phyloP scores from a whole-genome alignment of 2,329 filamentous ascomycete genomes.

The Teratosphaeria viscida region DNA sequence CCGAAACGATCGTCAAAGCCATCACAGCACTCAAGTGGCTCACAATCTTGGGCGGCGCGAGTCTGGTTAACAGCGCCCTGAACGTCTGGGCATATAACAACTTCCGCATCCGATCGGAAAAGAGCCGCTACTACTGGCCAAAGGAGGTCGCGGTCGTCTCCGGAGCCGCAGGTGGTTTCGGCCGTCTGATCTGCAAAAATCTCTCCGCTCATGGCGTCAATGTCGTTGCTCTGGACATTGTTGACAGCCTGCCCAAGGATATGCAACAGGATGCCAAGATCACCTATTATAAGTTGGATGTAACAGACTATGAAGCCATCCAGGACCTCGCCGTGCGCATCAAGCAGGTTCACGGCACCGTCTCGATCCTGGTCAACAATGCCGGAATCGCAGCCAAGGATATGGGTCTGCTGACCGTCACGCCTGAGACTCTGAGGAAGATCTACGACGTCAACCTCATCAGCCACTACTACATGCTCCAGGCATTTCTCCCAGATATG shows the following conservation, averaged over 20 bases:
- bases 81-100: slow-evolving; percentile 22
- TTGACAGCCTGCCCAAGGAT: slow-evolving; percentile 22
- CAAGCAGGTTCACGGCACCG: slow-evolving; percentile 30
- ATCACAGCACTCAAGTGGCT: slow-evolving; percentile 20
- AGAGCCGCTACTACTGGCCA: slow-evolving; percentile 24
- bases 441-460: slow-evolving; percentile 45
- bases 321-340: slow-evolving; percentile 30
- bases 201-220: slow-evolving; percentile 26
- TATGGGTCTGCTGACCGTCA: slow-evolving; percentile 33
- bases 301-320: slow-evolving; percentile 38
- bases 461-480: slow-evolving; percentile 39
- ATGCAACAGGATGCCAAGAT: slow-evolving; percentile 19
- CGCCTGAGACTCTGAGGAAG: slow-evolving; percentile 33
- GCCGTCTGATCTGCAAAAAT: slow-evolving; percentile 21
- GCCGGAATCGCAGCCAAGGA: slow-evolving; percentile 38
- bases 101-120: slow-evolving; percentile 26
- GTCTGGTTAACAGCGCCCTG: slow-evolving; percentile 13
- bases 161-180: slow-evolving; percentile 28
- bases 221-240: slow-evolving; percentile 28
- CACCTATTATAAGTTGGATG: slow-evolving; percentile 35
- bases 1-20: slow-evolving; percentile 13
- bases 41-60: slow-evolving; percentile 21
- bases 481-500: slow-evolving; percentile 45
- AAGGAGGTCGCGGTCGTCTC: slow-evolving; percentile 28
- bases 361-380: slow-evolving; percentile 40